Conservation (phyloP, 139 green algal species). For the Chlamydomonas applanata region DNA sequence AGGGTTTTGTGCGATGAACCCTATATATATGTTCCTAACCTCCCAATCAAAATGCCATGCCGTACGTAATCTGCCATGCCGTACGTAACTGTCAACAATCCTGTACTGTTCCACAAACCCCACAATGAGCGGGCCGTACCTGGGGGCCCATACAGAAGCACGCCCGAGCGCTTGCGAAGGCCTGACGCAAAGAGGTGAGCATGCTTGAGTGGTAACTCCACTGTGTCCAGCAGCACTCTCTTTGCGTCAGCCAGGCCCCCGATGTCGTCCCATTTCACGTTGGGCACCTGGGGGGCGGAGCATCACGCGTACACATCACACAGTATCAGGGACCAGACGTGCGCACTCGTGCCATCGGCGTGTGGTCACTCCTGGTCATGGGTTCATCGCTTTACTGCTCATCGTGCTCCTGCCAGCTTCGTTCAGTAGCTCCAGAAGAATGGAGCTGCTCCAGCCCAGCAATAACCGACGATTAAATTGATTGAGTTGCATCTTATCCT, state of each 20-base stretch:
- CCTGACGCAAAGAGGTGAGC: conserved; percentile 79
- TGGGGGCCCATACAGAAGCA: conserved; percentile 91
- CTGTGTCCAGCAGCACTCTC: conserved; percentile 84
- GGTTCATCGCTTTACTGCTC: too few relatives aligned
- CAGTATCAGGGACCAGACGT: not conserved
- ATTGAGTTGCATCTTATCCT: too few relatives aligned
- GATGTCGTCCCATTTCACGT: conserved; percentile 91
- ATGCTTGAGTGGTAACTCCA: conserved; percentile 87
- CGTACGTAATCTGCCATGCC: not conserved
- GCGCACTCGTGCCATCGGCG: not conserved
- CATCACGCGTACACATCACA: not conserved
- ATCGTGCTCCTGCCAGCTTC: too few relatives aligned
- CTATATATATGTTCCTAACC: not conserved
- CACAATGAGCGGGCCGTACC: conserved; percentile 32
- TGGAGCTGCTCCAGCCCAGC: too few relatives aligned
- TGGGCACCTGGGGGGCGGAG: conserved; percentile 52
- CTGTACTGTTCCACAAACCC: too few relatives aligned
- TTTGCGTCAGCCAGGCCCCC: conserved; percentile 87
- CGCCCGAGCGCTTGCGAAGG: conserved; percentile 76
- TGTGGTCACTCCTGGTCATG: too few relatives aligned
- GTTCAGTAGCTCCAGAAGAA: too few relatives aligned
- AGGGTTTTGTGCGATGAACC: too few relatives aligned
- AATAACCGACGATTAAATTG: too few relatives aligned
- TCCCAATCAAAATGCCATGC: not conserved
- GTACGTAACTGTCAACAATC: too few relatives aligned